phyloP scores from a whole-genome alignment of 768 basidiomycete genomes.

The Tulasnella sp. region DNA sequence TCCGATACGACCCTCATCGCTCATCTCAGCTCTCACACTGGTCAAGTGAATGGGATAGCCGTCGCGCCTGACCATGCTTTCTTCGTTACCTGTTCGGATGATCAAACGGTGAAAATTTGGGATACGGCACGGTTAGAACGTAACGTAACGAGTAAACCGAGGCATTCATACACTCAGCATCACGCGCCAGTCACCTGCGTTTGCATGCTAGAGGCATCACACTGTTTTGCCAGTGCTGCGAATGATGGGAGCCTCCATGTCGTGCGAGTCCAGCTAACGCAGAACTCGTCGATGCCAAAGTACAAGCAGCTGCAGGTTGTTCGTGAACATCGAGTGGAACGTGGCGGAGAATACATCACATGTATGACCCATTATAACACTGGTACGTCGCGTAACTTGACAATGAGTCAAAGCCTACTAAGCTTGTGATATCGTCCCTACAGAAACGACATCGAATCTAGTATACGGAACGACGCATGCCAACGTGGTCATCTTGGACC shows the following conservation, averaged over 20 bases:
- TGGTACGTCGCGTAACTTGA: conserved; percentile 32
- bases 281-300: conserved; percentile 57
- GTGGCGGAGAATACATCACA: conserved; percentile 50
- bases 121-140: conserved; percentile 77
- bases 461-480: conserved; percentile 80
- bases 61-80: conserved; percentile 91
- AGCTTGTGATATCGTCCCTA: conserved; percentile 1
- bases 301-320: conserved; percentile 67
- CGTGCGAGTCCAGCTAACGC: conserved; percentile 66
- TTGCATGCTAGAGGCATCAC: conserved; percentile 73
- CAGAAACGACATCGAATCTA: conserved; percentile 69
- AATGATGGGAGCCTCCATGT: conserved; percentile 33
- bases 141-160: conserved; percentile 73
- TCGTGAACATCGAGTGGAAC: conserved; percentile 67
- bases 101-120: conserved; percentile 34
- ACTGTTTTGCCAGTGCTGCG: conserved; percentile 62
- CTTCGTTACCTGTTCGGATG: conserved; percentile 40
- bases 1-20: conserved; percentile 74
- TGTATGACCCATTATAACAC: conserved; percentile 73
- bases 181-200: conserved; percentile 57
- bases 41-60: conserved; percentile 64
- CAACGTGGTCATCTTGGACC: conserved; percentile 60
- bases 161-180: conserved; percentile 33
- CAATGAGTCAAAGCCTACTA: not conserved
- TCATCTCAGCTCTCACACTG: conserved; percentile 74